Evolutionary conservation across 2,329 filamentous ascomycete species (phyloP).

Genomic region (Coleophoma eucalyptorum): DNA sequence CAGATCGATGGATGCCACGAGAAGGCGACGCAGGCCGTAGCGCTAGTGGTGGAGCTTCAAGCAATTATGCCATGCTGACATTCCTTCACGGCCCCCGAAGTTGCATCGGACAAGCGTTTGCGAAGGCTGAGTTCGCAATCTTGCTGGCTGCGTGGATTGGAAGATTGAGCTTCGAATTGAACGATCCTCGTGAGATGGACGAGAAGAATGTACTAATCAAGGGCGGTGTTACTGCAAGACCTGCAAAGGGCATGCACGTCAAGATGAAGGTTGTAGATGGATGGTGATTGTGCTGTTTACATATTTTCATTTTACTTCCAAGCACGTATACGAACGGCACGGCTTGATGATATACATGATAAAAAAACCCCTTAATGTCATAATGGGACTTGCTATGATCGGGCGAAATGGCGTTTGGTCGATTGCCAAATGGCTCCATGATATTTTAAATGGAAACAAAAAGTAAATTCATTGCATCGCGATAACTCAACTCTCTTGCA

Average conservation of each 20-base stretch:
- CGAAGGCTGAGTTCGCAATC: conserved; percentile 78
- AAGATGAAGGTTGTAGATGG: conserved; percentile 59
- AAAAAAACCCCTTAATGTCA: too few relatives aligned
- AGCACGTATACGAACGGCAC: too few relatives aligned
- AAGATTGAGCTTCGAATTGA: conserved; percentile 58
- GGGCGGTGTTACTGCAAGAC: conserved; percentile 67
- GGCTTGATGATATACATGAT: too few relatives aligned
- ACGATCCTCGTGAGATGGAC: conserved; percentile 55
- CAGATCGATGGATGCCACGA: conserved; percentile 65
- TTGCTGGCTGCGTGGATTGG: conserved; percentile 75
- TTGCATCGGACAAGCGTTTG: conserved; percentile 78
- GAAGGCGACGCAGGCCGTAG: conserved; percentile 30
- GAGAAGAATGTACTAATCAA: conserved; percentile 62
- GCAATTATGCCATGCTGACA: conserved; percentile 73
- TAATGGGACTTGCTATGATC: too few relatives aligned
- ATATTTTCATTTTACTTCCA: too few relatives aligned
- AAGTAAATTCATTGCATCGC: too few relatives aligned
- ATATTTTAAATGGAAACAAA: too few relatives aligned
- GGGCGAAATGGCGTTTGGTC: too few relatives aligned
- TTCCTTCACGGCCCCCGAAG: conserved; percentile 81
- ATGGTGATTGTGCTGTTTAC: conserved; percentile 41
- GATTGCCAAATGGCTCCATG: too few relatives aligned
- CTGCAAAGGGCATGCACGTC: conserved; percentile 66
- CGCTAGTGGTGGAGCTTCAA: conserved; percentile 61
- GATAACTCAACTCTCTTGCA: too few relatives aligned